A percentile compares a stretch with the other conserved stretches of the same genome.
phyloP scores from a whole-genome alignment of 163 green algal genomes.

The Volvox carteri region DNA sequence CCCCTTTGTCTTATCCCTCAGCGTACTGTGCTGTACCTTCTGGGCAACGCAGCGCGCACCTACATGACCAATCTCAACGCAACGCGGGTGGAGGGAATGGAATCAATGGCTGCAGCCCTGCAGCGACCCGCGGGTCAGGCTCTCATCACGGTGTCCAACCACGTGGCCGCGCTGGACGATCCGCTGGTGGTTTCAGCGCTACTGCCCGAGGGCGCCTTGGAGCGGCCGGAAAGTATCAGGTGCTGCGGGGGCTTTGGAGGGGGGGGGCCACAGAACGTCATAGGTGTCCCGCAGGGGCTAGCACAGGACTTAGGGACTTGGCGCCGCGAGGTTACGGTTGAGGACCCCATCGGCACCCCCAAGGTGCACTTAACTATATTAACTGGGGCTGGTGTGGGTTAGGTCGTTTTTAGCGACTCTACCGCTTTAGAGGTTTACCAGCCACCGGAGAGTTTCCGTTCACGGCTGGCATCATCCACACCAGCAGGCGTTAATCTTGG shows the following conservation, averaged over 20 bases:
- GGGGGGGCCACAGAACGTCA: too few relatives aligned
- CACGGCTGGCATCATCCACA: too few relatives aligned
- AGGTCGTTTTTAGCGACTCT: too few relatives aligned
- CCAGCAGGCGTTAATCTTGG: too few relatives aligned
- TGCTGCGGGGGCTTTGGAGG: not conserved
- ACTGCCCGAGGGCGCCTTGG: conserved; percentile 74
- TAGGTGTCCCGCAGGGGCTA: too few relatives aligned
- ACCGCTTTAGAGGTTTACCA: too few relatives aligned
- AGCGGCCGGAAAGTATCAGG: conserved; percentile 60
- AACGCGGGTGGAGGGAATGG: conserved; percentile 61
- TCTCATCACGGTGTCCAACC: conserved; percentile 92
- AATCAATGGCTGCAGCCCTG: conserved; percentile 64
- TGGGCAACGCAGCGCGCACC: conserved; percentile 60
- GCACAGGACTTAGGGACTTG: too few relatives aligned
- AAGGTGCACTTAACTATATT: too few relatives aligned
- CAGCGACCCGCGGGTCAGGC: conserved; percentile 58
- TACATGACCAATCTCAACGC: conserved; percentile 72
- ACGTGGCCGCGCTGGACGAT: conserved; percentile 92
- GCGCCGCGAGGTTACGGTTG: too few relatives aligned
- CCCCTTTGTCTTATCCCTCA: conserved; percentile 36
- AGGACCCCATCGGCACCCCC: too few relatives aligned
- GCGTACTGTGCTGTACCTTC: conserved; percentile 64
- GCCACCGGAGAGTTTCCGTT: too few relatives aligned
- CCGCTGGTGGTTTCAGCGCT: conserved; percentile 86
- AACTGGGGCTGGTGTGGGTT: too few relatives aligned